Evolutionary conservation across 805 yeast species (phyloP), one percentile per base, ranked within the genome.

Genomic region (Candida silvicultrix): DNA sequence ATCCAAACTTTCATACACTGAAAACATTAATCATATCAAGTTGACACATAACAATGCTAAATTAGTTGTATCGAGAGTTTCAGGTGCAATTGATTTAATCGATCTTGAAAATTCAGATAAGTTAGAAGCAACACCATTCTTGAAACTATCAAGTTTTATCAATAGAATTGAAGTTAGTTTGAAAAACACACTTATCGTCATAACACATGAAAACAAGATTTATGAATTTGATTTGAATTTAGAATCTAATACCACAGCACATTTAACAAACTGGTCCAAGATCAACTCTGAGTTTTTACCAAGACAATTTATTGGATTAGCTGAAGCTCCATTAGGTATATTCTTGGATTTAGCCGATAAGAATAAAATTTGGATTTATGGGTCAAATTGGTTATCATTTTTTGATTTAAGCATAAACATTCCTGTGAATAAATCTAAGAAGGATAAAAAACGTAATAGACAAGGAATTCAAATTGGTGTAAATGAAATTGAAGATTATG

Each of bases 351-450:
- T 62, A 10, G 58, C 62, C 4, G 64, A 66, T 31, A 53, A 65
- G 1, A 57, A 67, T 31, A 71, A 78, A 46, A 67, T 85, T 15
- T 92, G 97, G 97, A 65, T 89, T n/a, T 89, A 87, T 78, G 95
- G 97, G 2, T 73, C 85, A 19, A 77, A 77, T 43, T 92, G 96
- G 95, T 53, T 90, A 15, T 77, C 84, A 4, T 85, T 77, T 61
- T 74, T 92, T 42, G 92, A 92, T 62, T 65, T 86, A 52, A 62
- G 73, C 9, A 60, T 71, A 44, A 78, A 83, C 56, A 63, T 81
- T 43, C 84, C 87, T 14, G 63, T 73, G 44, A 62, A 51, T 34
- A 61, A 53, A 15, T 50, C 59, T 37, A 48, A 49, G 38, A 64
- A 57, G 57, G 52, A 60, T 14, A 63, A 60, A 51, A 70, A 70